Conservation (phyloP, 129 eudicot genomes). For the Glebionis coronaria region DNA sequence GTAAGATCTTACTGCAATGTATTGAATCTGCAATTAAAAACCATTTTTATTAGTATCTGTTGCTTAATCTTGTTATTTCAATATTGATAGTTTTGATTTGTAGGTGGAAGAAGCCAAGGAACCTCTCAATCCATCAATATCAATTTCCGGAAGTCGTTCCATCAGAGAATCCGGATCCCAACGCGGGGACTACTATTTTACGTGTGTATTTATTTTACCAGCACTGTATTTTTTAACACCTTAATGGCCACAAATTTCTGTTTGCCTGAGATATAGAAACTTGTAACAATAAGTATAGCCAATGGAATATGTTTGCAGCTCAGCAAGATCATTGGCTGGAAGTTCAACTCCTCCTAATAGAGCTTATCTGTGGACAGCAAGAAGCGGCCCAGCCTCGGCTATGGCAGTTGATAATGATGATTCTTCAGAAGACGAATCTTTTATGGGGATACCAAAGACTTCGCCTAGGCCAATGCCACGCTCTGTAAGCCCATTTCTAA, state of each 20-base stretch:
- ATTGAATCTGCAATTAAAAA: not conserved
- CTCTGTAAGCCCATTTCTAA: slow-evolving; percentile 34
- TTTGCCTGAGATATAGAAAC: not conserved
- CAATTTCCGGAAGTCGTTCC: slow-evolving; percentile 22
- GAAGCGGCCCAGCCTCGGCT: slow-evolving; percentile 51
- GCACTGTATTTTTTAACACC: not conserved
- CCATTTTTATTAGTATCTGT: not conserved
- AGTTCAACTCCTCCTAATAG: slow-evolving; percentile 59
- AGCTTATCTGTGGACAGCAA: slow-evolving; percentile 38
- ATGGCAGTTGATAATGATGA: slow-evolving; percentile 38
- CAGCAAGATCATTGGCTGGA: slow-evolving; percentile 79
- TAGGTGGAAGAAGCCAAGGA: slow-evolving; percentile 45
- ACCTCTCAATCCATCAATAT: slow-evolving; percentile 32
- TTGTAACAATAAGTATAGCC: not conserved
- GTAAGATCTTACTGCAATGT: slow-evolving; percentile 21
- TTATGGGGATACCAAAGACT: slow-evolving; percentile 30
- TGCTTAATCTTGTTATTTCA: not conserved
- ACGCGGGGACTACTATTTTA: slow-evolving; percentile 39
- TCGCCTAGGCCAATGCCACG: slow-evolving; percentile 52
- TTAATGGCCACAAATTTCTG: not conserved
- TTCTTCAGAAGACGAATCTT: slow-evolving; percentile 65
- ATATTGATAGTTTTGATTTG: not conserved
- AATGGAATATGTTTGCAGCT: slow-evolving; percentile 41
- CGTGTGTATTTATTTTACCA: slow-evolving; percentile 19
- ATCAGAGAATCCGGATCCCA: slow-evolving; percentile 26